Evolutionary conservation across 805 yeast genomes (phyloP), one percentile per base, ranked within the genome.

Genomic region (Teunomyces aglyptinius): DNA sequence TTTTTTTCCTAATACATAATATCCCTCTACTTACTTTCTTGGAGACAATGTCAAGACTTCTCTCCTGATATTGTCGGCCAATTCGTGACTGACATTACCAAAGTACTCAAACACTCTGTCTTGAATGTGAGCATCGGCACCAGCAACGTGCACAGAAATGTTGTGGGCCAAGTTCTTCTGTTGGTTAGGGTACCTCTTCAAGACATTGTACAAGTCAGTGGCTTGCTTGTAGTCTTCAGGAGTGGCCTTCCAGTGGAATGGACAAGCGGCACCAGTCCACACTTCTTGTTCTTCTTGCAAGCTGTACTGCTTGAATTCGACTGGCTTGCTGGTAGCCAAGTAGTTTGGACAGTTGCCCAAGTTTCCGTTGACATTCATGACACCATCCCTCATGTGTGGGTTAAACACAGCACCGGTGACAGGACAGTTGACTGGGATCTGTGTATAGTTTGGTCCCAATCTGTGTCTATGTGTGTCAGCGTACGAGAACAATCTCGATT

Each of bases 371-470:
- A 72, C 74, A 44, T 44, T 54, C 90, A 85, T 83, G 39, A 82
- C 78, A 67, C 96, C 96, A 64, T 89, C 96, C 71, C 96, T 81
- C 57, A 83, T 78, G 57, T 82, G 83, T 24, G 96, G 96, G 63
- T 70, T 70, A 63, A 56, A 73, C 19, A 71, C 75, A 36, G 60
- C 58, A 43, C 74, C 76, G 41, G 75, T 58, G 33, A 72, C 67
- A 48, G 96, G 96, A 67, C 95, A 86, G 69, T 83, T 83, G 54
- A 82, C 83, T 6, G 89, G 89, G 51, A 83, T 66, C 59, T 83
- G 89, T 46, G 76, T 71, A 68, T 77, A 83, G 69, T 83, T 85
- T 39, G 77, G 66, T 49, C 91, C 91, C 58, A 85, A 75, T 67
- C 92, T 79, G 73, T 85, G 81, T 62, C 88, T 81, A 68, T 83